Conservation (phyloP, 495 filamentous ascomycete species). For the Penicillium tannophilum region DNA sequence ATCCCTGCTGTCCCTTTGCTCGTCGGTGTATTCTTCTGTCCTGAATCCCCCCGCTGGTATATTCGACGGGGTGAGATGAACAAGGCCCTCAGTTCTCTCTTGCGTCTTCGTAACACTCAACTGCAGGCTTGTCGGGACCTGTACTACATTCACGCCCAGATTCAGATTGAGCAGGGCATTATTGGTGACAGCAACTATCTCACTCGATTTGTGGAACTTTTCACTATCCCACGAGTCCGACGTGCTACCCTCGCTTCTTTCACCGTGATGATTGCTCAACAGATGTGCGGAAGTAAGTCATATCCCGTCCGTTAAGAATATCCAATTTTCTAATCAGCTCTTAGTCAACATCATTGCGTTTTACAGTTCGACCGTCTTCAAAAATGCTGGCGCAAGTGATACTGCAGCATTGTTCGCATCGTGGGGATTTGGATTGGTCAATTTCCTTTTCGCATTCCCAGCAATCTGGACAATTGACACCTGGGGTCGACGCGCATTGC, state of each 20-base stretch:
- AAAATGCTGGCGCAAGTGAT: conserved; percentile 57
- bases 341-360: conserved; percentile 70
- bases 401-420: conserved; percentile 70
- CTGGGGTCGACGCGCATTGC: conserved; percentile 73
- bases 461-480: conserved; percentile 87
- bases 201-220: conserved; percentile 62
- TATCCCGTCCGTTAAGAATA: not conserved
- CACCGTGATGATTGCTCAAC: conserved; percentile 75
- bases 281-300: conserved; percentile 76
- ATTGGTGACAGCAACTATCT: conserved; percentile 53
- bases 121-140: conserved; percentile 67
- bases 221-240: conserved; percentile 68
- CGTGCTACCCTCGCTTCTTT: conserved; percentile 66
- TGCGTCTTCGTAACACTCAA: conserved; percentile 59
- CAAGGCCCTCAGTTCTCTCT: conserved; percentile 61
- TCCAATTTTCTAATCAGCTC: not conserved
- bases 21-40: conserved; percentile 64
- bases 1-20: conserved; percentile 70
- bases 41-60: conserved; percentile 71
- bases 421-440: conserved; percentile 79
- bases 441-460: conserved; percentile 82
- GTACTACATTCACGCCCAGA: conserved; percentile 65
- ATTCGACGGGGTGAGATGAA: conserved; percentile 59
- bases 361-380: conserved; percentile 77
- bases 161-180: conserved; percentile 53